A percentile compares a stretch with the other conserved stretches of the same genome.
These are phyloP conservation scores for Argentina anserina DNA, from an alignment of 306 rosid species.

Conservation along the genomic window DNA sequence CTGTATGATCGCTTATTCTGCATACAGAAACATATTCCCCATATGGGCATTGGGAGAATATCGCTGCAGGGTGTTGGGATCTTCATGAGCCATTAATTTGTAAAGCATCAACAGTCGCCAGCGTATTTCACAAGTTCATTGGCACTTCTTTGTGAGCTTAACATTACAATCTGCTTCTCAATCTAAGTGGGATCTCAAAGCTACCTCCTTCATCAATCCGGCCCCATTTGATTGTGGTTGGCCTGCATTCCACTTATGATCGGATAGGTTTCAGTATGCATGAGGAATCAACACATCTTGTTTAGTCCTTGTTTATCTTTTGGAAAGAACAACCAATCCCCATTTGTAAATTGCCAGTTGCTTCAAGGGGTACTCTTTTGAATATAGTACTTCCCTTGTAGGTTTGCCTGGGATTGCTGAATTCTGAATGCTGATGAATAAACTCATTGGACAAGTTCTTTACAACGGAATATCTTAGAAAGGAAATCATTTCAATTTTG, in stretches of 20 bases:
- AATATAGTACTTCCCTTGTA: not conserved
- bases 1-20: constrained; percentile 77
- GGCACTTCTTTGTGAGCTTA: not conserved
- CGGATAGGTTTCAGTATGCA: not conserved
- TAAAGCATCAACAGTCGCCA: not conserved
- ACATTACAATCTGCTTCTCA: not conserved
- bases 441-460: not conserved
- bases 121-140: not conserved
- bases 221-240: not conserved
- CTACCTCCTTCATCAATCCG: not conserved
- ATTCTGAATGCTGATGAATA: not conserved
- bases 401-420: not conserved
- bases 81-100: constrained; percentile 4
- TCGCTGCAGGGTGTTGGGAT: constrained; percentile 43
- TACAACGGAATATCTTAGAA: not conserved
- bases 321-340: not conserved
- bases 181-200: not conserved
- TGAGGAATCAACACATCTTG: not conserved
- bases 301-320: not conserved
- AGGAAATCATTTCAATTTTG: not conserved
- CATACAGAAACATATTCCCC: constrained; percentile 84
- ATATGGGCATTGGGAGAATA: constrained; percentile 92
- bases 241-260: not conserved
- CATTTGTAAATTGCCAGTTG: not conserved
- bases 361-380: not conserved